These are phyloP conservation scores for Heritiera littoralis DNA, from an alignment of 345 rosid genomes.

Conservation along the genomic window DNA sequence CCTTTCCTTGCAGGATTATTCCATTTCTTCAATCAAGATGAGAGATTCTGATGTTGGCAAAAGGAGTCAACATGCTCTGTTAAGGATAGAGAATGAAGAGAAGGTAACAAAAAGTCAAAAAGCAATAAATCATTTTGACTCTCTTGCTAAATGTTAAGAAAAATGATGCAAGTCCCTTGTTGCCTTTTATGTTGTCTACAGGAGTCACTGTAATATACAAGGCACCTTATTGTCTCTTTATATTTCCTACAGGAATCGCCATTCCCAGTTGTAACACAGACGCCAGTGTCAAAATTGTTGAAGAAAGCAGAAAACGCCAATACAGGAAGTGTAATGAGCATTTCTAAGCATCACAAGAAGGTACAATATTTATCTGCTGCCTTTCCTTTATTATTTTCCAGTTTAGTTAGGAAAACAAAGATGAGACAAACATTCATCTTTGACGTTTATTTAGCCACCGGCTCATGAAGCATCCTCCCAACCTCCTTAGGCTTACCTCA, in stretches of 20 bases:
- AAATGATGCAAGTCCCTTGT: neutral
- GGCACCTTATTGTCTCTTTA: neutral
- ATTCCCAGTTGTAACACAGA: conserved; percentile 43
- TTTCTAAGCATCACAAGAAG: conserved; percentile 76
- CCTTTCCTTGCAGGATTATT: conserved; percentile 51
- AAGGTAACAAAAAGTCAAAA: conserved; percentile 39
- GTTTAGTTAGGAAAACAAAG: conserved; percentile 10
- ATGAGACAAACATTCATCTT: neutral
- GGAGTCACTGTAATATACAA: conserved; percentile 41
- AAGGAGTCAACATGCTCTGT: conserved; percentile 39
- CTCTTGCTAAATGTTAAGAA: neutral
- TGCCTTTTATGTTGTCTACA: conserved; percentile 25
- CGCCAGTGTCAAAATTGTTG: conserved; percentile 62
- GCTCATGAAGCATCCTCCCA: conserved; percentile 10
- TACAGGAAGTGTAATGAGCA: conserved; percentile 45
- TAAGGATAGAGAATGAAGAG: conserved; percentile 43
- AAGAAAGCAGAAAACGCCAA: conserved; percentile 54
- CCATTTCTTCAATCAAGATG: conserved; percentile 61
- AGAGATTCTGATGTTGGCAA: conserved; percentile 44
- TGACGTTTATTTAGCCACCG: neutral
- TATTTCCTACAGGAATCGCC: conserved; percentile 52
- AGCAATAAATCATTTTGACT: conserved; percentile 9
- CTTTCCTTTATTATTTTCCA: neutral
- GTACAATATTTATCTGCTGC: conserved; percentile 30
- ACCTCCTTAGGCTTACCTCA: conserved; percentile 10